Evolutionary conservation across 768 basidiomycete genomes (phyloP).

Genomic region (Artomyces pyxidatus): DNA sequence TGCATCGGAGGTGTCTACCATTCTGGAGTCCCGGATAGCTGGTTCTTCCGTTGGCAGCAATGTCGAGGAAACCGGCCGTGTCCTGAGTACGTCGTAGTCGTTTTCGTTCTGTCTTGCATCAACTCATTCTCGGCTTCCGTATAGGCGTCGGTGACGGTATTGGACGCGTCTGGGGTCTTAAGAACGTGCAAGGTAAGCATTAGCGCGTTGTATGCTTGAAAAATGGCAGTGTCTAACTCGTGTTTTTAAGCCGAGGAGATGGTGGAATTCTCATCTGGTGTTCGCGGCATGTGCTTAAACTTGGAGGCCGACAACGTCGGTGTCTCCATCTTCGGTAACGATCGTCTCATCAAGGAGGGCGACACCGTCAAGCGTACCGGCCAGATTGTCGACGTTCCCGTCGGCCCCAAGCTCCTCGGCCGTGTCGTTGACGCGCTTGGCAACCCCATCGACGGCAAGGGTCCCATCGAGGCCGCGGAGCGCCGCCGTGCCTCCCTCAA

Average conservation of each 20-base stretch:
- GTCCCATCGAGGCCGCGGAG: conserved; percentile 88
- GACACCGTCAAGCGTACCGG: conserved; percentile 99
- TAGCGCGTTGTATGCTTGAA: conserved; percentile 16
- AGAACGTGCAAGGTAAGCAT: conserved; percentile 85
- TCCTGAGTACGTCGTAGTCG: conserved; percentile 66
- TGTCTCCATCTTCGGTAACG: conserved; percentile 99
- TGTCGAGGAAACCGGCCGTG: conserved; percentile 98
- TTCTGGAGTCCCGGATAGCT: conserved; percentile 97
- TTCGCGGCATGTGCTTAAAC: conserved; percentile 99
- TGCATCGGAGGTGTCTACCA: conserved; percentile 98
- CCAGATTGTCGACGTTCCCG: conserved; percentile 99
- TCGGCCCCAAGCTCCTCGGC: conserved; percentile 93
- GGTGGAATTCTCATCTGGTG: conserved; percentile 99
- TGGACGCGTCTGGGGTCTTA: conserved; percentile 98
- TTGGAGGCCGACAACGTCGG: conserved; percentile 99
- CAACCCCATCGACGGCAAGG: conserved; percentile 99
- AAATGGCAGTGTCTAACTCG: conserved; percentile 16
- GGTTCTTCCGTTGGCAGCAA: conserved; percentile 87
- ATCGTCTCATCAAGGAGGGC: conserved; percentile 98
- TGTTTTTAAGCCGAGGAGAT: conserved; percentile 85
- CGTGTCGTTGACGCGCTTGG: conserved; percentile 99
- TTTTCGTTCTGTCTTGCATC: conserved; percentile 11
- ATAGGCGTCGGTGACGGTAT: conserved; percentile 99
- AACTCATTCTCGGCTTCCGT: conserved; percentile 18
- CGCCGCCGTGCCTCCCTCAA: conserved; percentile 97